Conservation (phyloP, 139 green algal genomes). For the Micromonas commoda region DNA sequence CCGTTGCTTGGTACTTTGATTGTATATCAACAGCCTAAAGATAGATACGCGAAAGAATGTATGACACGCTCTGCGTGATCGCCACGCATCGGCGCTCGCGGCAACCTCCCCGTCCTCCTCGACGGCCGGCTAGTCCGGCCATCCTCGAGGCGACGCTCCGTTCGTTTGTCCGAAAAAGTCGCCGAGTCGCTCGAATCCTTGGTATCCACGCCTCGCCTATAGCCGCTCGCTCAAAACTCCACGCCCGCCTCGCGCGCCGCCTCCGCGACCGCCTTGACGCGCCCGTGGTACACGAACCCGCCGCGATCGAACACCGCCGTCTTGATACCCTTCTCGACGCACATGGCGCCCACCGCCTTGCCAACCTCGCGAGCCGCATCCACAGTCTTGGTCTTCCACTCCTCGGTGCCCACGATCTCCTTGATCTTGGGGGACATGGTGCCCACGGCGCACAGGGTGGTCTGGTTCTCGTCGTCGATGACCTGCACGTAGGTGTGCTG, state of each 20-base stretch:
- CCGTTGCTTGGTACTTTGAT: no score
- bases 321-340: conserved; percentile 66
- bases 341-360: conserved; percentile 80
- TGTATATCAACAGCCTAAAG: no score
- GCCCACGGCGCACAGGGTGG: conserved; percentile 74
- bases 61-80: no score
- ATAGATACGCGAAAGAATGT: no score
- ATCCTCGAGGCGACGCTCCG: no score
- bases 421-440: conserved; percentile 66
- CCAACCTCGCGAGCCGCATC: conserved; percentile 57
- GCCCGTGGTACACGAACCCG: conserved; percentile 90
- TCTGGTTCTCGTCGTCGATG: conserved; percentile 75
- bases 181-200: background rate
- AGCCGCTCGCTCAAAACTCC: conserved; percentile 59
- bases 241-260: conserved; percentile 77
- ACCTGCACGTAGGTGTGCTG: conserved; percentile 97
- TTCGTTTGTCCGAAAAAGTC: no score
- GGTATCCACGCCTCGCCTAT: background rate
- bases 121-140: no score
- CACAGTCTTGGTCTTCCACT: conserved; percentile 24
- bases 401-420: conserved; percentile 36
- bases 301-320: conserved; percentile 84
- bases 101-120: no score
- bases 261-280: conserved; percentile 86
- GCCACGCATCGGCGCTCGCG: no score